These are phyloP conservation scores for Calonectria honghensis DNA, from an alignment of 2,329 filamentous ascomycete species.

Conservation along the genomic window DNA sequence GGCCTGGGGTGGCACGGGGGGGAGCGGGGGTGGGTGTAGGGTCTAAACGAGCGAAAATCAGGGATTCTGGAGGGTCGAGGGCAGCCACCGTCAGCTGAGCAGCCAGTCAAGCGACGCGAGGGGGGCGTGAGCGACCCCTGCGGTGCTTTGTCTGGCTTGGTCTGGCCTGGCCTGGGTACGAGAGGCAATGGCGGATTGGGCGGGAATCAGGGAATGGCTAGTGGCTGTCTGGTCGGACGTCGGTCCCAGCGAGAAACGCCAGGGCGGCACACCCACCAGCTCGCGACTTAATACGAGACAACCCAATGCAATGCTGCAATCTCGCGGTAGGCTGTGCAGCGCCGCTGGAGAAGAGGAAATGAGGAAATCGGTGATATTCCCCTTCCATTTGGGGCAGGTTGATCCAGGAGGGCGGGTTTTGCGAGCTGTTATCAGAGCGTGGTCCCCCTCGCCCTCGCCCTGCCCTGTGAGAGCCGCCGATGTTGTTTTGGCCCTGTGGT, in stretches of 20 bases:
- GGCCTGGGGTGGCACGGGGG: conserved; percentile 32
- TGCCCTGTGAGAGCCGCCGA: neutral
- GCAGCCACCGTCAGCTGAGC: conserved; percentile 8
- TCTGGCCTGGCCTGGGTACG: conserved; percentile 1
- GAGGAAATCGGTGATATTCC: neutral
- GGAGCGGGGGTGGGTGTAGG: conserved; percentile 30
- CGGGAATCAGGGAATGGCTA: conserved; percentile 28
- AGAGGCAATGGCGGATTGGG: conserved; percentile 34
- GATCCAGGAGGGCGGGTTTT: conserved; percentile 18
- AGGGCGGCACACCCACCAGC: conserved; percentile 27
- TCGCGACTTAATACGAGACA: conserved; percentile 38
- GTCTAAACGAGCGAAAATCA: conserved; percentile 27
- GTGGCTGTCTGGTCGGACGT: conserved; percentile 23
- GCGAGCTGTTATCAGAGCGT: neutral
- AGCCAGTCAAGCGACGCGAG: conserved; percentile 12
- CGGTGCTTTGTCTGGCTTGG: neutral
- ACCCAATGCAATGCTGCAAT: conserved; percentile 24
- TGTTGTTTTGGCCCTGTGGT: conserved; percentile 9
- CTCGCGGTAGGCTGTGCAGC: conserved; percentile 26
- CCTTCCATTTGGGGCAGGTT: conserved; percentile 8
- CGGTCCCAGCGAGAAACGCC: conserved; percentile 29
- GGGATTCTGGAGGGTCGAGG: conserved; percentile 3
- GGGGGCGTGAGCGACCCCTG: conserved; percentile 21
- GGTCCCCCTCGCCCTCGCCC: neutral
- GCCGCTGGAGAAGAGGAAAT: conserved; percentile 5